A percentile compares a stretch with the other conserved stretches of the same genome.
Evolutionary conservation across 2,329 filamentous ascomycete genomes (phyloP).

Genomic region (Sarocladiaceae sp.): DNA sequence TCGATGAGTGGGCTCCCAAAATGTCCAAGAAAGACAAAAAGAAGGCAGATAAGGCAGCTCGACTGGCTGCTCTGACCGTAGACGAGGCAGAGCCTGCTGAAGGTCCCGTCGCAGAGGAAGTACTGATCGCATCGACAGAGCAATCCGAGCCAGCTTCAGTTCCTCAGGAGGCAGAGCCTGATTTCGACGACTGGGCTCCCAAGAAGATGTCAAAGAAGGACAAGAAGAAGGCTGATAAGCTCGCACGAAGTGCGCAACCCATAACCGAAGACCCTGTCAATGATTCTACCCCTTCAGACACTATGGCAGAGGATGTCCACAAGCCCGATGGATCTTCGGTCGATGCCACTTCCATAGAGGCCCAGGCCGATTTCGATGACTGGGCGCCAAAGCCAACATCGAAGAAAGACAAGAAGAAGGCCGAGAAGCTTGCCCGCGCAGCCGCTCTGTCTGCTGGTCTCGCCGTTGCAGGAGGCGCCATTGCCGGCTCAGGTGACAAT

Average conservation of each 20-base stretch:
- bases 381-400: slow-evolving; percentile 16
- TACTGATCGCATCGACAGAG: too few relatives aligned
- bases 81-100: neutral
- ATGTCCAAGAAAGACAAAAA: slow-evolving; percentile 24
- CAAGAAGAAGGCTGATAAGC: slow-evolving; percentile 29
- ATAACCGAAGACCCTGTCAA: slow-evolving; percentile 8
- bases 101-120: too few relatives aligned
- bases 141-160: slow-evolving; percentile 5
- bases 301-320: neutral
- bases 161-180: slow-evolving; percentile 6
- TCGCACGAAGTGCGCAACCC: slow-evolving; percentile 16
- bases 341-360: neutral
- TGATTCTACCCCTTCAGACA: neutral
- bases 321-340: neutral
- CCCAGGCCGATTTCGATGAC: neutral
- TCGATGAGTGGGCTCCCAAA: slow-evolving; percentile 10
- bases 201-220: slow-evolving; percentile 26
- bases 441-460: neutral
- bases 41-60: slow-evolving; percentile 16
- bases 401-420: slow-evolving; percentile 25
- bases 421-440: slow-evolving; percentile 11
- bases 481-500: neutral
- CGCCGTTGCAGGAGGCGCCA: neutral
- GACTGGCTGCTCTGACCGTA: neutral
- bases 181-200: slow-evolving; percentile 11